These are phyloP conservation scores for Macrolepiota albuminosa DNA, from an alignment of 768 basidiomycete genomes.

Conservation along the genomic window DNA sequence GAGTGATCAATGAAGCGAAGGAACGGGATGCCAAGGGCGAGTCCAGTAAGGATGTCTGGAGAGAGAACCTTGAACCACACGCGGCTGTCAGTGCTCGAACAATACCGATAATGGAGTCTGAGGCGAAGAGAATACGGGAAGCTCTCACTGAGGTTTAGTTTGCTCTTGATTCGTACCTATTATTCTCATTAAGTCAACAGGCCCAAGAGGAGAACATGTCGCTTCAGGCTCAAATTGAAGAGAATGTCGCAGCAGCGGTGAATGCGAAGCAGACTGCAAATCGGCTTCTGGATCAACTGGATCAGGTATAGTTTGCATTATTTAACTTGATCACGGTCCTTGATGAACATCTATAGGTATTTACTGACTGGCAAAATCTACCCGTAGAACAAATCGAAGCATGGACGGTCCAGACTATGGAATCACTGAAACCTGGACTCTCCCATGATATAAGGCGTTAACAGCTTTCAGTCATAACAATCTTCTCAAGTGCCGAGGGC, in stretches of 20 bases:
- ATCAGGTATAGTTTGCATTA: slow-evolving; percentile 36
- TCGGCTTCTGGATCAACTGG: slow-evolving; percentile 47
- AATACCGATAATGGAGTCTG: slow-evolving; percentile 50
- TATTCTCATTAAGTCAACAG: slow-evolving; percentile 27
- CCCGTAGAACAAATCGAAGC: slow-evolving; percentile 62
- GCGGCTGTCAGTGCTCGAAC: slow-evolving; percentile 60
- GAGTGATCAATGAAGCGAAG: slow-evolving; percentile 64
- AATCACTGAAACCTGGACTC: slow-evolving; percentile 30
- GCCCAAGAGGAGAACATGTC: slow-evolving; percentile 51
- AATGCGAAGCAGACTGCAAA: slow-evolving; percentile 41
- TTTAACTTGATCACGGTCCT: background rate
- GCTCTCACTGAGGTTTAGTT: slow-evolving; percentile 33
- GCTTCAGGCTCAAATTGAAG: slow-evolving; percentile 44
- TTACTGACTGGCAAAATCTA: slow-evolving; percentile 46
- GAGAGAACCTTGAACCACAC: slow-evolving; percentile 55
- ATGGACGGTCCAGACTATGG: slow-evolving; percentile 47
- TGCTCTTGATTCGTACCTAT: background rate
- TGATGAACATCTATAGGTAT: slow-evolving; percentile 30
- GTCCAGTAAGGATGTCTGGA: slow-evolving; percentile 56
- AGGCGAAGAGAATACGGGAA: slow-evolving; percentile 33
- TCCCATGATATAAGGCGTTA: slow-evolving; percentile 15
- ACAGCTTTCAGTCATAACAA: background rate
- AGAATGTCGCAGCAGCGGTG: slow-evolving; percentile 39
- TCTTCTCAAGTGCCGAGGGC: background rate
- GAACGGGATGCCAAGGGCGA: slow-evolving; percentile 46